Conservation (phyloP, 1,284 basidiomycete species). For the Malassezia brasiliensis region DNA sequence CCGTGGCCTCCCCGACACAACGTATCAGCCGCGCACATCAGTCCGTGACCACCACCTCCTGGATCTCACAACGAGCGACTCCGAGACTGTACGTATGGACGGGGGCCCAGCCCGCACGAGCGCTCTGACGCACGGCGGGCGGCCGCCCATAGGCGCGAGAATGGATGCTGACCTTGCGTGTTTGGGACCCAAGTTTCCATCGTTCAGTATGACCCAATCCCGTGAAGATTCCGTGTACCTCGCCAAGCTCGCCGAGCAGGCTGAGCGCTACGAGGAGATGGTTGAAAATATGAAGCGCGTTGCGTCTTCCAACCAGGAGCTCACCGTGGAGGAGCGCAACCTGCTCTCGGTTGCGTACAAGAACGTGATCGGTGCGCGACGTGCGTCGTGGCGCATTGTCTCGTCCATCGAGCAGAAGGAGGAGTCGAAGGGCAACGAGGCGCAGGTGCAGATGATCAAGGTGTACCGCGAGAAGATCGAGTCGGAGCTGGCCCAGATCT, state of each 20-base stretch:
- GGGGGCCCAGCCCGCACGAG: neutral
- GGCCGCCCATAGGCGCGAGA: neutral
- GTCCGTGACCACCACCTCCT: constrained; percentile 5
- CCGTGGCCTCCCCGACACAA: constrained; percentile 2
- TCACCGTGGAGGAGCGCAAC: constrained; percentile 98
- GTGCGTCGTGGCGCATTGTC: constrained; percentile 97
- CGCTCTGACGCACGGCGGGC: neutral
- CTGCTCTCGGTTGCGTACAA: constrained; percentile 98
- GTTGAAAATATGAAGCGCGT: constrained; percentile 50
- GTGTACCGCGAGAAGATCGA: constrained; percentile 93
- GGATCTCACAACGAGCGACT: neutral
- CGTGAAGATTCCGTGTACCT: constrained; percentile 49
- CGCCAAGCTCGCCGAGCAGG: constrained; percentile 49
- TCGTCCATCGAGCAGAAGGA: constrained; percentile 99
- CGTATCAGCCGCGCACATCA: neutral
- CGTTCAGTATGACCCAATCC: constrained; percentile 37
- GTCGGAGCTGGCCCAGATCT: constrained; percentile 94
- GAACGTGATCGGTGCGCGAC: constrained; percentile 98
- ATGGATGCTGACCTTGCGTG: neutral
- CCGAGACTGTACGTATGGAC: neutral
- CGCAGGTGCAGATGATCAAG: constrained; percentile 98
- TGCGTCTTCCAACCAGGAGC: constrained; percentile 54
- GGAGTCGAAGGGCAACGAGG: constrained; percentile 97
- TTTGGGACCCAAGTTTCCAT: neutral
- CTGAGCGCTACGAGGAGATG: constrained; percentile 49